phyloP scores from a whole-genome alignment of 2,329 filamentous ascomycete genomes.

The Neonectria sp. region DNA sequence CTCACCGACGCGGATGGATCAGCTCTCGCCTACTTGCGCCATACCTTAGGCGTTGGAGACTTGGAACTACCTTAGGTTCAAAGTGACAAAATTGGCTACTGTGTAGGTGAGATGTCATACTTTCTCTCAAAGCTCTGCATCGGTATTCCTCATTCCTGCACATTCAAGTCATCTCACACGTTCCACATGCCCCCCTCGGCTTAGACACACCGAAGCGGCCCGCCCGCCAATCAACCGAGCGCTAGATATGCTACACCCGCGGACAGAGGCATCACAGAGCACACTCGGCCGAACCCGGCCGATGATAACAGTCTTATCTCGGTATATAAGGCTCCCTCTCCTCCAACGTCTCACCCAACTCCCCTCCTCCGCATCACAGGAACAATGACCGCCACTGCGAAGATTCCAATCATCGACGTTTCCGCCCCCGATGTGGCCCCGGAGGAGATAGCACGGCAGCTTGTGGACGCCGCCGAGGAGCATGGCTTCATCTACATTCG shows the following conservation, averaged over 20 bases:
- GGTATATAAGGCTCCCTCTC: constrained; percentile 10
- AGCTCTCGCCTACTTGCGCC: too few relatives aligned
- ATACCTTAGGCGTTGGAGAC: background rate
- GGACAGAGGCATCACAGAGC: background rate
- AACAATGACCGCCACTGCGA: constrained; percentile 51
- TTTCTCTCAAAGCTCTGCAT: background rate
- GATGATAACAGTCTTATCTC: constrained; percentile 20
- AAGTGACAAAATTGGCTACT: background rate
- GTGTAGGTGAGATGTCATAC: background rate
- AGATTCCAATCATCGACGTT: constrained; percentile 89
- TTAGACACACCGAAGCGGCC: constrained; percentile 2
- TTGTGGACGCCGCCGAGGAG: constrained; percentile 85
- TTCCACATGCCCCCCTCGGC: background rate
- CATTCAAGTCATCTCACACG: background rate
- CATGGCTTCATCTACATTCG: constrained; percentile 94
- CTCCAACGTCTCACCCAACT: constrained; percentile 9
- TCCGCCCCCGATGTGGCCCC: constrained; percentile 62
- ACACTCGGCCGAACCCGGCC: constrained; percentile 27
- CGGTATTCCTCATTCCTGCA: background rate
- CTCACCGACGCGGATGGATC: background rate
- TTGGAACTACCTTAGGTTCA: background rate
- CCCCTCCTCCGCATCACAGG: constrained; percentile 3
- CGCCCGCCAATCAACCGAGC: constrained; percentile 5
- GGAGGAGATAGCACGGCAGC: constrained; percentile 71
- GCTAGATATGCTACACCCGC: background rate